Evolutionary conservation across 805 yeast species (phyloP).

Genomic region (Lachancea waltii): DNA sequence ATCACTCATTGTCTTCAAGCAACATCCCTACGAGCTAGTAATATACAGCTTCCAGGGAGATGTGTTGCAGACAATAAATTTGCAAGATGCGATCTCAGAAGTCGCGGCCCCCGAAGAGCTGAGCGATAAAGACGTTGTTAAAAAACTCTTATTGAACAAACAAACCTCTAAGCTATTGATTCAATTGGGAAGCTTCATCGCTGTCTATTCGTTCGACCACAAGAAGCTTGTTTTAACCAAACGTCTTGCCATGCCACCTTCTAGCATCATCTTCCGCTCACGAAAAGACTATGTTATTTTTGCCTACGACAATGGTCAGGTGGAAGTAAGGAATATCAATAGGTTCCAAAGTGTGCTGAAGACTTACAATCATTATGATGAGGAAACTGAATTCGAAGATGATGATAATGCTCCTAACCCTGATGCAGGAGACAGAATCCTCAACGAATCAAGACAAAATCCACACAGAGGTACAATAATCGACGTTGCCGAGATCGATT

Average conservation of each 20-base stretch:
- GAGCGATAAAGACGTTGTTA: constrained; percentile 2
- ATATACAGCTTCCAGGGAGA: constrained; percentile 28
- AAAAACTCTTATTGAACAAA: constrained; percentile 21
- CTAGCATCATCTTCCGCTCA: constrained; percentile 14
- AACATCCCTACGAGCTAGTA: constrained; percentile 18
- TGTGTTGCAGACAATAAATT: constrained; percentile 19
- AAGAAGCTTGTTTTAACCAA: constrained; percentile 20
- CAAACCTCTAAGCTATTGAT: constrained; percentile 28
- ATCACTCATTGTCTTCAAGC: constrained; percentile 23
- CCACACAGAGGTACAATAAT: constrained; percentile 8
- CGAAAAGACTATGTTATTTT: constrained; percentile 14
- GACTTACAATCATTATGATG: constrained; percentile 16
- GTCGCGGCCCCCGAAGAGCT: background rate
- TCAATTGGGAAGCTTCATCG: constrained; percentile 16
- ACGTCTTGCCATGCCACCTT: constrained; percentile 11
- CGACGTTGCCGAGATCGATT: constrained; percentile 14
- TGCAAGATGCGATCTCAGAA: constrained; percentile 8
- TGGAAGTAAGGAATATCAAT: constrained; percentile 23
- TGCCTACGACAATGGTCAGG: constrained; percentile 19
- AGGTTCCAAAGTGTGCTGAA: constrained; percentile 15
- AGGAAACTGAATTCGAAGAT: constrained; percentile 7
- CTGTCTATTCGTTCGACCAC: constrained; percentile 30
- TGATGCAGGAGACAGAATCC: background rate
- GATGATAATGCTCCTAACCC: background rate
- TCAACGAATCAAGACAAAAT: constrained; percentile 4